phyloP scores from a whole-genome alignment of 306 rosid genomes.

The Gastrolobium villosum region DNA sequence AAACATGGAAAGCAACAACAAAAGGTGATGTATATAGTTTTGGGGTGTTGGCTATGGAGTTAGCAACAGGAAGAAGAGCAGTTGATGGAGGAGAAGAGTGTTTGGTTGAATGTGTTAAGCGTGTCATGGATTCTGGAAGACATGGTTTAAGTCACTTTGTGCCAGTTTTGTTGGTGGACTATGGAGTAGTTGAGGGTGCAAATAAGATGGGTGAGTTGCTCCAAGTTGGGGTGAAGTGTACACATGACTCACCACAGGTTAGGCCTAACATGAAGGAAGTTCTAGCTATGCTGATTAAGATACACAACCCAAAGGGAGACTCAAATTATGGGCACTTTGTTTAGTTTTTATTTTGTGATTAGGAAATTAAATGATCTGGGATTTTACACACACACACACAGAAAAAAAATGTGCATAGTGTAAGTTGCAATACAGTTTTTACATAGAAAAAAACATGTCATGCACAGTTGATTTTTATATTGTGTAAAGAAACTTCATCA shows the following conservation, averaged over 20 bases:
- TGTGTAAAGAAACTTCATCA: constrained; percentile 53
- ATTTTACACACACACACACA: not conserved
- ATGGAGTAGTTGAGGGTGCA: constrained; percentile 66
- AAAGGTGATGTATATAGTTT: constrained; percentile 94
- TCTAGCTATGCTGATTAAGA: constrained; percentile 66
- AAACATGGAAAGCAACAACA: constrained; percentile 91
- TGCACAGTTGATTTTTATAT: constrained; percentile 48
- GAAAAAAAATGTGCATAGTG: constrained; percentile 38
- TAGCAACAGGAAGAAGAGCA: constrained; percentile 89
- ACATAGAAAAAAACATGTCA: constrained; percentile 40
- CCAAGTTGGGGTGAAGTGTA: constrained; percentile 79
- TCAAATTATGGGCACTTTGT: constrained; percentile 50
- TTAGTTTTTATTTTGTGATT: constrained; percentile 30
- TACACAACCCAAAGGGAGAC: constrained; percentile 50
- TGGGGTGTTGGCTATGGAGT: constrained; percentile 84
- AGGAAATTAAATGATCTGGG: not conserved
- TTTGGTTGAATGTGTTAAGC: constrained; percentile 77
- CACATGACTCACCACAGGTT: constrained; percentile 74
- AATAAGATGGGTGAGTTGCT: constrained; percentile 85
- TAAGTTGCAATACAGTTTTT: constrained; percentile 39
- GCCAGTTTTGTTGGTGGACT: constrained; percentile 62
- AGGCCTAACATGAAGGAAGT: constrained; percentile 98
- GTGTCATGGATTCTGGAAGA: constrained; percentile 64
- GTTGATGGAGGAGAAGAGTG: constrained; percentile 95
- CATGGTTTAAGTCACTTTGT: constrained; percentile 51